These are phyloP conservation scores for Fusarium sp. DNA, from an alignment of 2,329 filamentous ascomycete species.

Conservation along the genomic window DNA sequence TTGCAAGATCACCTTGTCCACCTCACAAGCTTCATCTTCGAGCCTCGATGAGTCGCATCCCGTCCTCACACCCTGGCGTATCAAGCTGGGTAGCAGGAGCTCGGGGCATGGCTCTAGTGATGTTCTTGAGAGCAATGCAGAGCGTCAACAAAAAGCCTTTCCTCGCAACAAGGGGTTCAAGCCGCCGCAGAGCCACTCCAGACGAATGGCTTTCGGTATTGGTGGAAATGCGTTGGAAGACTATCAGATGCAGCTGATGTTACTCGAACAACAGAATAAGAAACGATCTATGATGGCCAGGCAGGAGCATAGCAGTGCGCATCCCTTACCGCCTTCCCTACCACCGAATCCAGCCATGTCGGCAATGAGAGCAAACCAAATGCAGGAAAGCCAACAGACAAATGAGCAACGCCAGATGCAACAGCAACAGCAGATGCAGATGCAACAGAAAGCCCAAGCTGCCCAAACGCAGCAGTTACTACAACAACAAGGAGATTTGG, in stretches of 20 bases:
- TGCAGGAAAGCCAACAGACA: not conserved
- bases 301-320: conserved; percentile 69
- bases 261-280: conserved; percentile 88
- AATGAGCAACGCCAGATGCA: not conserved
- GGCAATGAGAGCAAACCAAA: no score
- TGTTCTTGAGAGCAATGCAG: conserved; percentile 55
- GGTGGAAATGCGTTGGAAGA: conserved; percentile 54
- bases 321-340: not conserved
- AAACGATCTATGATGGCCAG: conserved; percentile 85
- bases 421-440: not conserved
- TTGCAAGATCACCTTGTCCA: conserved; percentile 70
- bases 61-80: conserved; percentile 65
- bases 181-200: conserved; percentile 48
- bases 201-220: conserved; percentile 22
- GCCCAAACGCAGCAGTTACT: conserved; percentile 10
- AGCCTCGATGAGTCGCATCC: conserved; percentile 67
- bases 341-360: not conserved
- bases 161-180: conserved; percentile 51
- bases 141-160: conserved; percentile 48
- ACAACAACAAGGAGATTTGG: not conserved
- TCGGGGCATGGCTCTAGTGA: conserved; percentile 29
- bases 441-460: not conserved
- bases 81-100: conserved; percentile 58
- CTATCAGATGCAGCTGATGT: conserved; percentile 89
- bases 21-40: conserved; percentile 69